Evolutionary conservation across 2,329 filamentous ascomycete genomes (phyloP), one percentile per base, ranked within the genome.

Genomic region (Claviceps citrina): DNA sequence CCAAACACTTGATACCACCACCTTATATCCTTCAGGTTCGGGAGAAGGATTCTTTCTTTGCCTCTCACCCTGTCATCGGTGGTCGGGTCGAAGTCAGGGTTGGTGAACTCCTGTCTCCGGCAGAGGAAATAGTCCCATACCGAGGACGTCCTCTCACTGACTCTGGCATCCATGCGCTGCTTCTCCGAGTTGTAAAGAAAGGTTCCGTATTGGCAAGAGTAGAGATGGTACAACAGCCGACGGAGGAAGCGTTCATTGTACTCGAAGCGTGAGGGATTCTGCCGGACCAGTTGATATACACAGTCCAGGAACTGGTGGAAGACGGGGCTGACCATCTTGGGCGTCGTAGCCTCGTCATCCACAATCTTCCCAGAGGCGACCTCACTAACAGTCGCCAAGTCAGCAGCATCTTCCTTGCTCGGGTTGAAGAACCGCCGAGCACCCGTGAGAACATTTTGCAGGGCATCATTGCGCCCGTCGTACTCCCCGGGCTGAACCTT

Each of bases 221-320:
- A 89, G 1, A 93, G 71, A 56, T 98, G 91, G 55, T 96, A 98
- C 2, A 96, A 68, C 3, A 98, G 66, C 16, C 91, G 77, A 20
- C 85, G 74, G 6, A 98, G 65, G 58, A 98, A 96, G 4, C 89
- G 78, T 57, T 96, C 91, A 49, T 93, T 96, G 61, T 86, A 98
- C 57, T 98, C 89, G 54, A 98, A 98, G 0, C 87, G 80, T 6
- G 76, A 82, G 0, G 86, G 86, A 51, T 89, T 69, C 56, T 96
- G 91, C 44, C 83, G 71, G 19, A 93, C 64, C 22, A 98, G 68
- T 57, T 98, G 91, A 55, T 91, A 96, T 1, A 84, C 85, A 28
- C 85, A 86, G 54, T 96, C 91, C 8, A 98, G 72, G 60, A 96
- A 98, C 55, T 98, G 91, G 52, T 98, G 91, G 60, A 98, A 98